These are phyloP conservation scores for Bipolaris sorokiniana DNA, from an alignment of 2,329 filamentous ascomycete species.

Conservation along the genomic window DNA sequence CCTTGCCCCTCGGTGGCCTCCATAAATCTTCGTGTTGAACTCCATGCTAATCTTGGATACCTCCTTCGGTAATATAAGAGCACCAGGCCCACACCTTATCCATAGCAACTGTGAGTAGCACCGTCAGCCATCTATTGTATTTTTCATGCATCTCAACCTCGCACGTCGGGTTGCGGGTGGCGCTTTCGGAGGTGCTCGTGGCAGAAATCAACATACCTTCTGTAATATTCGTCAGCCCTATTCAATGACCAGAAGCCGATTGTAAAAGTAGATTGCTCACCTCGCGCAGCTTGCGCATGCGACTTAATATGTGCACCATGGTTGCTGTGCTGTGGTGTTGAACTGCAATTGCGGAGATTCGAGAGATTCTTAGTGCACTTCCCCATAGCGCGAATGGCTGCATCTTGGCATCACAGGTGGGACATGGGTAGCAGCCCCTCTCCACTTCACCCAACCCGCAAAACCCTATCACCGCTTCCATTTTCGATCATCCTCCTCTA, in stretches of 20 bases:
- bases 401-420: constrained; percentile 18
- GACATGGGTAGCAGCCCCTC: not conserved
- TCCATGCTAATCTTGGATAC: constrained; percentile 77
- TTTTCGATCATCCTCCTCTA: not conserved
- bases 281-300: constrained; percentile 75
- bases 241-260: not conserved
- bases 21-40: constrained; percentile 66
- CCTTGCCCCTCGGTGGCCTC: constrained; percentile 76
- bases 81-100: constrained; percentile 81
- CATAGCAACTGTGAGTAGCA: constrained; percentile 65
- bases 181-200: constrained; percentile 25
- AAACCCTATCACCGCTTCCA: too few species aligned
- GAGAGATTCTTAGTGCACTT: constrained; percentile 31
- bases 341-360: constrained; percentile 29
- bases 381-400: constrained; percentile 14
- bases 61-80: constrained; percentile 77
- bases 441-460: not conserved
- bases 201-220: constrained; percentile 40
- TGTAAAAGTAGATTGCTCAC: constrained; percentile 57
- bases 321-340: constrained; percentile 26
- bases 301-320: constrained; percentile 67
- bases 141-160: not conserved
- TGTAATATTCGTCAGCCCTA: constrained; percentile 32
- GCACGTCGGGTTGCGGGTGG: constrained; percentile 1
- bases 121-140: constrained; percentile 11